Conservation (phyloP, 2,329 filamentous ascomycete genomes). For the Exutisphaerella laricina region DNA sequence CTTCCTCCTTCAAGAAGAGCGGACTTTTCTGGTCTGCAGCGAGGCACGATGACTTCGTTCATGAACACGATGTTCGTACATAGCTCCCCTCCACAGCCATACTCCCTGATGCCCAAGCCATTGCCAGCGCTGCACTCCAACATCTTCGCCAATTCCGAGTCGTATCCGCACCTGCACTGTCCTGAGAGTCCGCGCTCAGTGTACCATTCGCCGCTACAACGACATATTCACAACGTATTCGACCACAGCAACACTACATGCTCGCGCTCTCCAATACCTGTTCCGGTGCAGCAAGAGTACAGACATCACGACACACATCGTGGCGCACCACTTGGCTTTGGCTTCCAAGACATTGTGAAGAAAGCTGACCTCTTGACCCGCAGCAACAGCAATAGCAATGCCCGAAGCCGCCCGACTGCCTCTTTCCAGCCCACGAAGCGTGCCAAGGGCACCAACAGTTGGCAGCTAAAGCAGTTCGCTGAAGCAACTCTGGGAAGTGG, state of each 20-base stretch:
- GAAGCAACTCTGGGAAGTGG: constrained; percentile 94
- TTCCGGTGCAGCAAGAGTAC: constrained; percentile 18
- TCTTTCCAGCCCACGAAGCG: constrained; percentile 84
- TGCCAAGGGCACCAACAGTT: constrained; percentile 80
- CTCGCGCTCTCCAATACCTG: constrained; percentile 14
- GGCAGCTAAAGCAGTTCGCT: constrained; percentile 95
- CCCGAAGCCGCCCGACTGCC: constrained; percentile 65
- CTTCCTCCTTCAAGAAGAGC: neutral
- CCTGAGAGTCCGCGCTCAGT: constrained; percentile 28
- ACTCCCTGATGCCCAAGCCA: constrained; percentile 32
- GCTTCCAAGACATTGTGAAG: constrained; percentile 22
- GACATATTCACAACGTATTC: constrained; percentile 29
- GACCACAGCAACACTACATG: constrained; percentile 13
- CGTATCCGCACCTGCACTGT: constrained; percentile 30
- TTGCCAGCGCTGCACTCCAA: constrained; percentile 42
- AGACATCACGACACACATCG: constrained; percentile 24
- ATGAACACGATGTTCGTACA: constrained; percentile 73
- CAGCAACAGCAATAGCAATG: constrained; percentile 38
- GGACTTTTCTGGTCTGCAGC: neutral
- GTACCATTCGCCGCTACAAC: constrained; percentile 32
- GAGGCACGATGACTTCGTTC: constrained; percentile 63
- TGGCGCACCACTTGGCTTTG: constrained; percentile 19
- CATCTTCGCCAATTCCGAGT: constrained; percentile 39
- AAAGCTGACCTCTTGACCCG: constrained; percentile 35
- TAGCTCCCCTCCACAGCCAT: constrained; percentile 34